Percentiles rank a stretch among this genome's conserved stretches.
Evolutionary conservation across 441 rosid species (phyloP).

Genomic region (Iberis amara): DNA sequence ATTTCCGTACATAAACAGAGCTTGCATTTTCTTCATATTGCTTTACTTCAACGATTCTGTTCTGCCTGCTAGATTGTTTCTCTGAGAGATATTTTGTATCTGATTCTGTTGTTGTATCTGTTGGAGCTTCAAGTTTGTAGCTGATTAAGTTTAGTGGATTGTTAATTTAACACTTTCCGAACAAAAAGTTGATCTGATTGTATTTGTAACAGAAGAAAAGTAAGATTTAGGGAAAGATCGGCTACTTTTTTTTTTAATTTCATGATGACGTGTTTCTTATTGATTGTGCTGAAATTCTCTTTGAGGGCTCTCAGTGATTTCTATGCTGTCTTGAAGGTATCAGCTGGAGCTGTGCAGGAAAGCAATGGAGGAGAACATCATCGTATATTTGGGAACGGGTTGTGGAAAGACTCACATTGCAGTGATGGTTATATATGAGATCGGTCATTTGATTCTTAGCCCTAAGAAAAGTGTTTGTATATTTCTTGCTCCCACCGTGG

Average conservation of each 20-base stretch:
- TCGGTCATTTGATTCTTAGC: slow-evolving; percentile 58
- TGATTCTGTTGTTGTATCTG: background rate
- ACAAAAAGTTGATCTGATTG: slow-evolving; percentile 10
- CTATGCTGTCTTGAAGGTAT: slow-evolving; percentile 43
- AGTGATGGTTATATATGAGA: slow-evolving; percentile 74
- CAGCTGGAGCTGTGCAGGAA: slow-evolving; percentile 81
- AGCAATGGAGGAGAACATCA: slow-evolving; percentile 74
- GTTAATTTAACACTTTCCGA: background rate
- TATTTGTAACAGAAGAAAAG: slow-evolving; percentile 1
- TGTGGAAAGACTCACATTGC: slow-evolving; percentile 97
- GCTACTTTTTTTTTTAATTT: background rate
- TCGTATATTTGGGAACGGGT: slow-evolving; percentile 85
- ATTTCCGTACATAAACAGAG: no score
- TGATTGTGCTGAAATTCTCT: background rate
- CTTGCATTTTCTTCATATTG: background rate
- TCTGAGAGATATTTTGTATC: background rate
- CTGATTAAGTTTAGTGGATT: slow-evolving; percentile 9
- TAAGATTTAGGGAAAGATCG: background rate
- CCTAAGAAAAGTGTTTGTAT: slow-evolving; percentile 65
- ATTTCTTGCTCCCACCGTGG: slow-evolving; percentile 92
- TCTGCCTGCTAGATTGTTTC: slow-evolving; percentile 4
- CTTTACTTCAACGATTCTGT: slow-evolving; percentile 12
- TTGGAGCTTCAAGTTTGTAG: slow-evolving; percentile 1
- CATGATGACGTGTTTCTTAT: background rate
- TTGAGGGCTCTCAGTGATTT: slow-evolving; percentile 4